Percentiles rank a stretch among this genome's conserved stretches.
phyloP scores from a whole-genome alignment of 2,329 filamentous ascomycete genomes.

The Ophiobolus disseminans region DNA sequence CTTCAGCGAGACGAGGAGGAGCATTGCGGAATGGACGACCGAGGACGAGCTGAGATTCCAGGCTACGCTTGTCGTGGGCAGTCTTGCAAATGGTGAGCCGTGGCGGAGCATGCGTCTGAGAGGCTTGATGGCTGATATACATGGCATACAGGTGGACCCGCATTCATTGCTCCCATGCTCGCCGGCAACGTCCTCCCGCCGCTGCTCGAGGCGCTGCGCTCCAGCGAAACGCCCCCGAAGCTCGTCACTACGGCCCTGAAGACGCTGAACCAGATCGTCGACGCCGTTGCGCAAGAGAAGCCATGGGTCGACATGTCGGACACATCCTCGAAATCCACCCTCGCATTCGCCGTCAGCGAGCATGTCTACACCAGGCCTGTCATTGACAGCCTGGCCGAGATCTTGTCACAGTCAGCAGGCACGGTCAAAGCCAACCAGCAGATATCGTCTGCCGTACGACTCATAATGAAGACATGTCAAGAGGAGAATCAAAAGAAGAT shows the following conservation, averaged over 20 bases:
- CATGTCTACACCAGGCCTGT: slow-evolving; percentile 68
- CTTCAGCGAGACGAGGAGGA: slow-evolving; percentile 12
- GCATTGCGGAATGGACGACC: slow-evolving; percentile 56
- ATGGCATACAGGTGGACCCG: slow-evolving; percentile 69
- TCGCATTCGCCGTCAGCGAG: slow-evolving; percentile 36
- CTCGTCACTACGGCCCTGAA: slow-evolving; percentile 77
- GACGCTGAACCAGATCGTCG: slow-evolving; percentile 73
- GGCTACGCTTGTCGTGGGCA: slow-evolving; percentile 83
- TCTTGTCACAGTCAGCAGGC: slow-evolving; percentile 67
- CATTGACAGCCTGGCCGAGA: slow-evolving; percentile 67
- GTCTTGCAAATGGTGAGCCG: slow-evolving; percentile 78
- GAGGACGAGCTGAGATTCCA: slow-evolving; percentile 76
- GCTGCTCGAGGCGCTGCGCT: slow-evolving; percentile 74
- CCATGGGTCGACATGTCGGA: slow-evolving; percentile 59
- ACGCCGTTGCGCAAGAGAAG: slow-evolving; percentile 66
- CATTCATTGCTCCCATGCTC: slow-evolving; percentile 78
- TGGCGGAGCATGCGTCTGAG: background rate
- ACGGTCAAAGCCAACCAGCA: slow-evolving; percentile 66
- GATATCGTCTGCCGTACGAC: slow-evolving; percentile 64
- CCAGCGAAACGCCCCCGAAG: slow-evolving; percentile 67
- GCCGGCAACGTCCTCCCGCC: slow-evolving; percentile 70
- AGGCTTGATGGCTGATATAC: slow-evolving; percentile 24
- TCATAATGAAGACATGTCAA: slow-evolving; percentile 69
- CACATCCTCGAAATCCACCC: slow-evolving; percentile 63
- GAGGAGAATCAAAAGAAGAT: slow-evolving; percentile 73